These are phyloP conservation scores for Metarhizium brunneum DNA, from an alignment of 2,329 filamentous ascomycete species.

Conservation along the genomic window DNA sequence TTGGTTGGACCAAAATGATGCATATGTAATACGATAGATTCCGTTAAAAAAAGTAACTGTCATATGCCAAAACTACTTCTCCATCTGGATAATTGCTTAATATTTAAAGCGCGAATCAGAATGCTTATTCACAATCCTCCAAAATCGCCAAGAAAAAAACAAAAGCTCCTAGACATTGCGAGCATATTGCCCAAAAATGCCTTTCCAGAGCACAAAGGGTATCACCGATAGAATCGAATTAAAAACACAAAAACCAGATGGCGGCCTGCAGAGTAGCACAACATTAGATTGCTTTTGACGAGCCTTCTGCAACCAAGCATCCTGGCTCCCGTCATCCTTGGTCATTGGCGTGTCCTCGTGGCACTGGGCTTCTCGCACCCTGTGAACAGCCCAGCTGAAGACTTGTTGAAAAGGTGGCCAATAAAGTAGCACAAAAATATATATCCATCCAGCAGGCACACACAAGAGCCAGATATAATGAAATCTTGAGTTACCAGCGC, in stretches of 20 bases:
- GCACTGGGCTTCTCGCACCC: neutral
- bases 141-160: neutral
- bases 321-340: neutral
- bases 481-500: slow-evolving; percentile 7
- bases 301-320: neutral
- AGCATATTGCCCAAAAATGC: neutral
- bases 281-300: slow-evolving; percentile 1
- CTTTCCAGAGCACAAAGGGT: slow-evolving; percentile 16
- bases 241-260: slow-evolving; percentile 14
- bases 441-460: slow-evolving; percentile 13
- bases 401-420: slow-evolving; percentile 11
- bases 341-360: neutral
- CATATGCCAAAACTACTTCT: neutral
- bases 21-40: neutral
- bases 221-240: slow-evolving; percentile 24
- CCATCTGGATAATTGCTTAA: neutral
- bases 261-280: slow-evolving; percentile 10
- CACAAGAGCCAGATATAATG: slow-evolving; percentile 4
- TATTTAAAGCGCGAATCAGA: neutral
- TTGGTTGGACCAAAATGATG: no score
- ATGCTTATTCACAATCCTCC: neutral
- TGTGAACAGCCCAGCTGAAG: slow-evolving; percentile 9
- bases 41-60: neutral
- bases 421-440: neutral
- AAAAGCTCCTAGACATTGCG: neutral